phyloP scores from a whole-genome alignment of 1,139 yeast genomes.

The Yamadazyma taylorii region DNA sequence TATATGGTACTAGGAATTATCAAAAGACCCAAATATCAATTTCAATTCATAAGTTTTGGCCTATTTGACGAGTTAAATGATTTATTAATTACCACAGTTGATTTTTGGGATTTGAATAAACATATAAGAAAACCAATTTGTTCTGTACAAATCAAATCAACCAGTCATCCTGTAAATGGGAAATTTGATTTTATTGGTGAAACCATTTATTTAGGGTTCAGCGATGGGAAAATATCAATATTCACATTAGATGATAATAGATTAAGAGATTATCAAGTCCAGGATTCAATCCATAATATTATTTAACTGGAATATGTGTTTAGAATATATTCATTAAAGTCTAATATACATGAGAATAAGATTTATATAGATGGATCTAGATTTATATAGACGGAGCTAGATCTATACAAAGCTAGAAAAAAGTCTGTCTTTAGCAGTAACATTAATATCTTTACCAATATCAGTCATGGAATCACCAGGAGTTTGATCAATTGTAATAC shows the following conservation, averaged over 20 bases:
- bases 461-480: constrained; percentile 21
- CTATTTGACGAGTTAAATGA: constrained; percentile 23
- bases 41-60: constrained; percentile 52
- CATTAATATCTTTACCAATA: constrained; percentile 59
- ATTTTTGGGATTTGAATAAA: constrained; percentile 53
- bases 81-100: constrained; percentile 33
- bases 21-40: constrained; percentile 40
- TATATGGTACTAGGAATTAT: constrained; percentile 44
- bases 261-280: not conserved
- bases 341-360: constrained; percentile 25
- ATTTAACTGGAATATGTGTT: not conserved
- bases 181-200: constrained; percentile 25
- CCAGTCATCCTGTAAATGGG: constrained; percentile 10
- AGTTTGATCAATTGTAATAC: constrained; percentile 62
- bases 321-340: constrained; percentile 1
- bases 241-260: constrained; percentile 21
- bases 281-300: constrained; percentile 7
- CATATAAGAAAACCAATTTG: constrained; percentile 41
- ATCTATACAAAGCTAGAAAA: constrained; percentile 38
- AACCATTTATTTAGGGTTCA: constrained; percentile 25
- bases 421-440: constrained; percentile 52
- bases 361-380: no score
- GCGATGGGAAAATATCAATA: constrained; percentile 24
- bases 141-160: constrained; percentile 3
- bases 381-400: no score